These are phyloP conservation scores for Candida maesae DNA, from an alignment of 805 yeast species.

Conservation along the genomic window DNA sequence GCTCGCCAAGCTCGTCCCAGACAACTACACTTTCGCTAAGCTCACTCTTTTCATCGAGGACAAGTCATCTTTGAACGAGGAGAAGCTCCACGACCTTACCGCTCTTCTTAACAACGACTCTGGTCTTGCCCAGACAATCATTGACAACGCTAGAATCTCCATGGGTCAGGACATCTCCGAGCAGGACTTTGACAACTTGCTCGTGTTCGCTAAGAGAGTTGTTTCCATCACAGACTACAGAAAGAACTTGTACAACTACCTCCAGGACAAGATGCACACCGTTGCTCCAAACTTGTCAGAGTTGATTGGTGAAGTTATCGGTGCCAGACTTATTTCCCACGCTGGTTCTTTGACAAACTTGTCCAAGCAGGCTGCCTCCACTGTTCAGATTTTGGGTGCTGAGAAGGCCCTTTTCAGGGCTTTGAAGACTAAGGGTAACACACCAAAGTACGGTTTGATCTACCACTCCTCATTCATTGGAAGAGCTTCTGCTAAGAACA, in stretches of 20 bases:
- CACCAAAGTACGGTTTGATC: slow-evolving; percentile 96
- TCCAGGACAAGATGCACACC: slow-evolving; percentile 93
- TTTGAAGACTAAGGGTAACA: slow-evolving; percentile 95
- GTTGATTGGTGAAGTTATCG: slow-evolving; percentile 97
- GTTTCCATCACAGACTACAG: slow-evolving; percentile 91
- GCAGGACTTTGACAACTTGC: slow-evolving; percentile 87
- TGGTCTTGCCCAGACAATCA: slow-evolving; percentile 83
- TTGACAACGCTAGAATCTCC: slow-evolving; percentile 93
- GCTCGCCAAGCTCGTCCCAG: slow-evolving; percentile 96
- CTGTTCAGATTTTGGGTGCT: slow-evolving; percentile 98
- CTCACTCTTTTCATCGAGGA: slow-evolving; percentile 80
- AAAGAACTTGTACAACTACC: slow-evolving; percentile 73
- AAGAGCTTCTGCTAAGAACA: slow-evolving; percentile 94
- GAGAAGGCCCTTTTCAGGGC: slow-evolving; percentile 99
- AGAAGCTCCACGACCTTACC: slow-evolving; percentile 84
- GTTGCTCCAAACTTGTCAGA: slow-evolving; percentile 98
- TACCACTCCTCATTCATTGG: slow-evolving; percentile 97
- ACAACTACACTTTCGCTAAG: slow-evolving; percentile 94
- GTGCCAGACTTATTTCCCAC: slow-evolving; percentile 96
- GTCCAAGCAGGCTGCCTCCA: slow-evolving; percentile 98
- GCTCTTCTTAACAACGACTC: slow-evolving; percentile 81
- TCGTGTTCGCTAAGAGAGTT: slow-evolving; percentile 90
- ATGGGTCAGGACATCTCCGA: slow-evolving; percentile 99
- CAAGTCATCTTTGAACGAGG: slow-evolving; percentile 78
- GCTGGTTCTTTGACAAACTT: slow-evolving; percentile 96